Percentiles rank a stretch among this genome's conserved stretches.
Conservation (phyloP, 1,284 basidiomycete genomes). For the Marasmius oreades region DNA sequence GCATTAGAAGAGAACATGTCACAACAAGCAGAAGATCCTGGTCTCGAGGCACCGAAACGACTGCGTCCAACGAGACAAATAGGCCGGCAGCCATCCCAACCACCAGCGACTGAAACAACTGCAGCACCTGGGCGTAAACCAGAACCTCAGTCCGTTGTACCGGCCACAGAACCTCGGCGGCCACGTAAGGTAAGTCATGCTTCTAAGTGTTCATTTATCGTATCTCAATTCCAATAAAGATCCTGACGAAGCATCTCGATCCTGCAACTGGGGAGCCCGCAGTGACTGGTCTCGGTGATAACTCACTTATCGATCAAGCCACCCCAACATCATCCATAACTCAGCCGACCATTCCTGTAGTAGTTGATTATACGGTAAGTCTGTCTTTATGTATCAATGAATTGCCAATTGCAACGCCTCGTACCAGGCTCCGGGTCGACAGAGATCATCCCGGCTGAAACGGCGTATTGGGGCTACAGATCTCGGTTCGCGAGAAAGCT, state of each 20-base stretch:
- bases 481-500: slow-evolving; percentile 6
- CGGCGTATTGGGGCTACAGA: slow-evolving; percentile 31
- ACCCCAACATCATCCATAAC: slow-evolving; percentile 14
- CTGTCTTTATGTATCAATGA: not conserved
- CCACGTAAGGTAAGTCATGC: slow-evolving; percentile 23
- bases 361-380: slow-evolving; percentile 22
- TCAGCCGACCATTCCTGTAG: slow-evolving; percentile 1
- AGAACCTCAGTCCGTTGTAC: slow-evolving; percentile 15
- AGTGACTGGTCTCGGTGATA: slow-evolving; percentile 33
- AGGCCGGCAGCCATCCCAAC: not conserved
- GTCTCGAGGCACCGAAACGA: not conserved
- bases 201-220: not conserved
- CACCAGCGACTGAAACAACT: not conserved
- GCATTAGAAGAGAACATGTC: no score
- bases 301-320: slow-evolving; percentile 26
- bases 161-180: slow-evolving; percentile 10
- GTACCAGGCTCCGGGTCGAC: slow-evolving; percentile 6
- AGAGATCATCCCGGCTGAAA: slow-evolving; percentile 34
- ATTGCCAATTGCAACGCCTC: not conserved
- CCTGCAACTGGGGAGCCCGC: slow-evolving; percentile 21
- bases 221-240: slow-evolving; percentile 13
- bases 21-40: not conserved
- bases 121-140: slow-evolving; percentile 16
- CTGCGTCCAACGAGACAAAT: not conserved
- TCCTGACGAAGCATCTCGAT: slow-evolving; percentile 31